Percentiles rank a stretch among this genome's conserved stretches.
phyloP scores from a whole-genome alignment of 2,329 filamentous ascomycete genomes.

The Neonectria faginata region DNA sequence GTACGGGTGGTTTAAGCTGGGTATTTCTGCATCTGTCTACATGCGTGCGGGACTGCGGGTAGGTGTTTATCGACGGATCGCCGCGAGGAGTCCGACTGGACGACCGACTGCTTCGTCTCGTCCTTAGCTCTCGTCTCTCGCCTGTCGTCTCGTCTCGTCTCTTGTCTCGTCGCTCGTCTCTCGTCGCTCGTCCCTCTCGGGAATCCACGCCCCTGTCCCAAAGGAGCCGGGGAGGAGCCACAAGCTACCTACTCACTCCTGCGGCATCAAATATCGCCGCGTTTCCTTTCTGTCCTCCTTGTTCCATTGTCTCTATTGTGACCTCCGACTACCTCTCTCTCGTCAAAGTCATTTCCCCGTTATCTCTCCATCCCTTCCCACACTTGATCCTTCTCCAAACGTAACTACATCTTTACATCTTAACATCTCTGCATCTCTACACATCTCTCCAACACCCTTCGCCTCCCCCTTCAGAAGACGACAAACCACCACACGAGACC shows the following conservation, averaged over 20 bases:
- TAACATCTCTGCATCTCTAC: neutral
- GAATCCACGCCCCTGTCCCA: slow-evolving; percentile 34
- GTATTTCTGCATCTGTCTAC: slow-evolving; percentile 33
- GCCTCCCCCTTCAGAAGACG: slow-evolving; percentile 29
- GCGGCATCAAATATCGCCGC: slow-evolving; percentile 44
- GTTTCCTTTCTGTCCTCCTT: slow-evolving; percentile 37
- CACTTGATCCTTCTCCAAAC: slow-evolving; percentile 24
- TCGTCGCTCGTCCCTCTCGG: neutral
- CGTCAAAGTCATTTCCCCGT: slow-evolving; percentile 26
- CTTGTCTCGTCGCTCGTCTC: neutral
- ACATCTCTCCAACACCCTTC: slow-evolving; percentile 19
- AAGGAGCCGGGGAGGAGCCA: slow-evolving; percentile 39
- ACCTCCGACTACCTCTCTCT: slow-evolving; percentile 38
- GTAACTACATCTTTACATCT: neutral
- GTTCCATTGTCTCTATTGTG: slow-evolving; percentile 46
- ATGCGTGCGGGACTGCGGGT: slow-evolving; percentile 22
- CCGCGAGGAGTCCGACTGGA: slow-evolving; percentile 5
- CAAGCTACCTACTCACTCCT: slow-evolving; percentile 34
- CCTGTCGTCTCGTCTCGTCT: neutral
- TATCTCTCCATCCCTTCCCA: slow-evolving; percentile 29
- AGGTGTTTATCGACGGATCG: slow-evolving; percentile 43
- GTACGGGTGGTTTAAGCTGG: slow-evolving; percentile 9
- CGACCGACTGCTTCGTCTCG: slow-evolving; percentile 19
- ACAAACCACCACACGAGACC: slow-evolving; percentile 40
- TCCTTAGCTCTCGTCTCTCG: too few species aligned